These are phyloP conservation scores for Didymella arachidicola DNA, from an alignment of 2,329 filamentous ascomycete species.

Conservation along the genomic window DNA sequence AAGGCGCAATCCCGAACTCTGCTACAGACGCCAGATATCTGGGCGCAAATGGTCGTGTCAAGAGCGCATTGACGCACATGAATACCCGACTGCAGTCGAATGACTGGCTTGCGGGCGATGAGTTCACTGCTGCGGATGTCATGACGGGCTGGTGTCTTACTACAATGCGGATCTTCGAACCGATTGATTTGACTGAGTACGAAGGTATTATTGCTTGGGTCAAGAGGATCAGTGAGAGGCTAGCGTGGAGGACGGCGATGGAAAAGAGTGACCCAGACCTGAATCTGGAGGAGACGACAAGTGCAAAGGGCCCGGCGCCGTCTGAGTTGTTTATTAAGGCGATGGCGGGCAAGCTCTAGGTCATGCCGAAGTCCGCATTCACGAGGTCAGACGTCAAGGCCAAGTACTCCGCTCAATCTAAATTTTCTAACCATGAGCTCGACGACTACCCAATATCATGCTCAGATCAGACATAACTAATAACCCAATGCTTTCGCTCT, in stretches of 20 bases:
- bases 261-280: constrained; percentile 60
- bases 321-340: constrained; percentile 32
- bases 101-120: constrained; percentile 65
- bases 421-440: not conserved
- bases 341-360: constrained; percentile 35
- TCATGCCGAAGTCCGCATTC: not conserved
- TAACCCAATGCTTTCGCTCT: constrained; percentile 33
- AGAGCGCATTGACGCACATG: constrained; percentile 54
- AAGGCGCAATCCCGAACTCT: constrained; percentile 41
- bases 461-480: not conserved
- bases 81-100: constrained; percentile 59
- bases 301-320: constrained; percentile 36
- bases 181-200: constrained; percentile 47
- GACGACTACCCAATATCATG: not conserved
- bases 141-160: constrained; percentile 69
- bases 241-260: constrained; percentile 60
- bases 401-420: not conserved
- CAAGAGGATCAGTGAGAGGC: constrained; percentile 36
- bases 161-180: constrained; percentile 64
- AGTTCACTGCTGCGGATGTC: constrained; percentile 71
- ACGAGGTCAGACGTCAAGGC: too few species aligned
- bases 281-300: constrained; percentile 37
- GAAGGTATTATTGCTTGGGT: constrained; percentile 43
- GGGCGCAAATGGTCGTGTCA: constrained; percentile 46
- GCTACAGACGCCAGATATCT: constrained; percentile 46